Base-by-base conservation (phyloP, 169 alveolate species). In the Cystoisospora suis region DNA sequence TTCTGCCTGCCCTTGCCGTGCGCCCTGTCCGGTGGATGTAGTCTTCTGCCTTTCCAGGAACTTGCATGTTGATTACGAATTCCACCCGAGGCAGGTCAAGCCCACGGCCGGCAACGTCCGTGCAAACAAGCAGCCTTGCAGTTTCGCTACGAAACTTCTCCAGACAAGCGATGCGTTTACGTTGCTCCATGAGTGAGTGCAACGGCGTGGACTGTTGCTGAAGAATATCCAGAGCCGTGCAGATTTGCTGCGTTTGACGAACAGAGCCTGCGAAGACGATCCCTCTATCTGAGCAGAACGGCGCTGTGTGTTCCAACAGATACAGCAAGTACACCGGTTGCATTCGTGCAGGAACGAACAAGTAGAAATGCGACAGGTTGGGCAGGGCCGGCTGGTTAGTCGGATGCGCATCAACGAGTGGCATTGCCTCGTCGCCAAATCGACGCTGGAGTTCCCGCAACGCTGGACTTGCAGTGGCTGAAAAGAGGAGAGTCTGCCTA, bases 21-120 rank as follows among this genome's bases (percentile, higher is more conserved):
- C 99, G 94, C 59, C 99, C 99, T 17, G 98, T 97, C 69, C 99
- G 94, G 94, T 98, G 99, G 2, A 98, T 96, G 94, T 98, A 98
- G 91, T 96, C 98, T 80, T 95, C 97, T 6, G 97, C 94, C 36
- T 96, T 94, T 86, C 96, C 94, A 4, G 99, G 99, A 56, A 98
- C 95, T 92, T 98, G 99, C 89, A 96, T 98, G 94, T 98, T 98
- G 36, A 99, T 95, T 9, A 99, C 99, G 88, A 96, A 96, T 61
- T 97, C 97, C 9, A 98, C 98, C 42, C 96, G 97, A 32, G 99
- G 99, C 42, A 99, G 97, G 94, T 99, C 99, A 32, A 99, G 94
- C n/a, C 99, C 99, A 92, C 99, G 91, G 42, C 99, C 96, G 20
- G 99, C 99, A 3, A 99, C 97, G 91, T 98, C 99, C 12, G 99